Percentiles rank a stretch among this genome's conserved stretches.
These are phyloP conservation scores for Aspergillus pseudoviridinutans DNA, from an alignment of 2,329 filamentous ascomycete species.

Conservation along the genomic window DNA sequence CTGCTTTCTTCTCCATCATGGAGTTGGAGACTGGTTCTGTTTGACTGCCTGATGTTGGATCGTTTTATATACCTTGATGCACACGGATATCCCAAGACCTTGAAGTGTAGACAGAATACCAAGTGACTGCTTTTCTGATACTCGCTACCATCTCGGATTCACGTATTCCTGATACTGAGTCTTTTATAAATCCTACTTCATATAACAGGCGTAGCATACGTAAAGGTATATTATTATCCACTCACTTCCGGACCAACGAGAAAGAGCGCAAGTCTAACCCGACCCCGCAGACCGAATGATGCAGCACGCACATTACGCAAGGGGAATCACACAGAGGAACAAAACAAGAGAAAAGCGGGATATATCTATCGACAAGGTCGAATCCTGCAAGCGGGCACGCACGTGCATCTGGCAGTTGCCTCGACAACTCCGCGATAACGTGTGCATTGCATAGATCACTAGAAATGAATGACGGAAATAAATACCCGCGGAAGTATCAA, in stretches of 20 bases:
- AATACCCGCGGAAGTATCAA: conserved; percentile 8
- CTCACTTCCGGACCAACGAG: neutral
- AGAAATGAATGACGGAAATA: neutral
- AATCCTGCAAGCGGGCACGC: neutral
- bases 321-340: neutral
- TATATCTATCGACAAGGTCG: neutral
- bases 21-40: conserved; percentile 11
- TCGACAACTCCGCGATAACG: neutral
- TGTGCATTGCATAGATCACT: neutral
- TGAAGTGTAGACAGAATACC: neutral
- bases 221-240: neutral
- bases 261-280: neutral
- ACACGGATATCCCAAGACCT: conserved; percentile 10
- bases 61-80: conserved; percentile 17
- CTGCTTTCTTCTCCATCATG: conserved; percentile 4
- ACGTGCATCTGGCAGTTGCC: neutral
- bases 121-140: conserved; percentile 1
- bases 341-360: neutral
- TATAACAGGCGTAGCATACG: neutral
- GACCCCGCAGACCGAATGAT: neutral
- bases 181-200: neutral
- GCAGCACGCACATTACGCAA: neutral
- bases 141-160: neutral
- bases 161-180: too few species aligned
- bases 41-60: conserved; percentile 8